These are phyloP conservation scores for Xanthoconium stramineum DNA, from an alignment of 768 basidiomycete species.

Conservation along the genomic window DNA sequence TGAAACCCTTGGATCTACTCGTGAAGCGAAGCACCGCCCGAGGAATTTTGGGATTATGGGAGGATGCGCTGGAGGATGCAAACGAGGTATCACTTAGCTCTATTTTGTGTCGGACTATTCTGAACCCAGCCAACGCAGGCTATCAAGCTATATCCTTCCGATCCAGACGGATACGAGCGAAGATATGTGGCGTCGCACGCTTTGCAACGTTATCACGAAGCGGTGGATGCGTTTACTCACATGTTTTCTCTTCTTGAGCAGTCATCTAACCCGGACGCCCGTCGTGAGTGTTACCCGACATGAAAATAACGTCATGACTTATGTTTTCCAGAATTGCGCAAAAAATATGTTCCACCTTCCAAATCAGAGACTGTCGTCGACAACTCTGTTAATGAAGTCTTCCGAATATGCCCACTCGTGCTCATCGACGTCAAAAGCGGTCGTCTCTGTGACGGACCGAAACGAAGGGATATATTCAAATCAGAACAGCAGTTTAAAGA, in stretches of 20 bases:
- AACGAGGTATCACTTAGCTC: background rate
- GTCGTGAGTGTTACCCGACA: background rate
- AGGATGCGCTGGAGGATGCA: constrained; percentile 12
- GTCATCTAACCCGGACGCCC: background rate
- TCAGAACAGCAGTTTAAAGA: background rate
- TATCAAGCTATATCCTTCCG: background rate
- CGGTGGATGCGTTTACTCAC: background rate
- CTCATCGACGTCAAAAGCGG: constrained; percentile 1
- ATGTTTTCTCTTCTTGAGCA: background rate
- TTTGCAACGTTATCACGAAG: background rate
- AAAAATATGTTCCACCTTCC: background rate
- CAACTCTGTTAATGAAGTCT: background rate
- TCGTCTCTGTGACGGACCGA: background rate
- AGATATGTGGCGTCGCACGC: constrained; percentile 1
- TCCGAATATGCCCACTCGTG: background rate
- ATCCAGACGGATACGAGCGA: constrained; percentile 1
- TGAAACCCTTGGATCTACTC: background rate
- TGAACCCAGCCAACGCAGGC: background rate
- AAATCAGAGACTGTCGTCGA: background rate
- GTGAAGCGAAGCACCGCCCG: constrained; percentile 4
- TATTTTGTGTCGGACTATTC: fast-evolving
- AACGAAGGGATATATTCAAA: background rate
- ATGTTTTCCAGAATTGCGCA: background rate
- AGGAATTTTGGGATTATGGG: background rate
- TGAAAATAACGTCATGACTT: background rate